Evolutionary conservation across 148 eudicot genomes (phyloP), one percentile per base, ranked within the genome.

Genomic region (Chenopodium berlandieri): DNA sequence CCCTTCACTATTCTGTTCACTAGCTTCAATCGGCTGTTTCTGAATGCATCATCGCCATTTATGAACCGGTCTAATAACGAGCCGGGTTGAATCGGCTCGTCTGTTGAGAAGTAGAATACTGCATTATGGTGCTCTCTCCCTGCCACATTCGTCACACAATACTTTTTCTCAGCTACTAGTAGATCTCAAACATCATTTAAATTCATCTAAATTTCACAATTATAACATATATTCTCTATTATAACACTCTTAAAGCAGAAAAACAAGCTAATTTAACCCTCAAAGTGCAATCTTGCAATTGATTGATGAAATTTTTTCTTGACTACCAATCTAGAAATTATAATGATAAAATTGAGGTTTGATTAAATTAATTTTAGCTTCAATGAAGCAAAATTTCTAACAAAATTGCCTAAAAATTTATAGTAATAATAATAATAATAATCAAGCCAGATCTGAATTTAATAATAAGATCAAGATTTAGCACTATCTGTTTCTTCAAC

Each of bases 1-100:
- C 99, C 99, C 60, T 91, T 93, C 31, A 94, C 97, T 5, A 96
- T 94, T 47, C 90, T 88, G 71, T 87, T 92, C 86, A 94, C 97
- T 8, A 96, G 84, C 91, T 96, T 96, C 71, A 96, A 86, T 75
- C 97, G 84, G 76, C 86, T 85, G 83, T 89, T 94, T 27, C 99
- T 82, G 83, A 88, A 94, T 0, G 83, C 17, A 17, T 94, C 97
- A 60, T 94, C 96, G 0, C 97, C 95, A 62, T 92, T 85, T 25
- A 96, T 46, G 83, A 96, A 96, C 69, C 91, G 87, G 9, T 92
- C 84, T 2, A 96, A 83, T 5, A 93, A 77, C 2, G 98, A 89
- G 32, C 91, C 91, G 44, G 90, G 44, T 60, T 71, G 82, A 60
- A 95, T 84, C 0, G 94, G 92, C 8, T 89, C 92, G 50, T 92